Percentiles rank a stretch among this genome's conserved stretches.
phyloP scores from a whole-genome alignment of 768 basidiomycete genomes.

The Sistotremastrum suecicum region DNA sequence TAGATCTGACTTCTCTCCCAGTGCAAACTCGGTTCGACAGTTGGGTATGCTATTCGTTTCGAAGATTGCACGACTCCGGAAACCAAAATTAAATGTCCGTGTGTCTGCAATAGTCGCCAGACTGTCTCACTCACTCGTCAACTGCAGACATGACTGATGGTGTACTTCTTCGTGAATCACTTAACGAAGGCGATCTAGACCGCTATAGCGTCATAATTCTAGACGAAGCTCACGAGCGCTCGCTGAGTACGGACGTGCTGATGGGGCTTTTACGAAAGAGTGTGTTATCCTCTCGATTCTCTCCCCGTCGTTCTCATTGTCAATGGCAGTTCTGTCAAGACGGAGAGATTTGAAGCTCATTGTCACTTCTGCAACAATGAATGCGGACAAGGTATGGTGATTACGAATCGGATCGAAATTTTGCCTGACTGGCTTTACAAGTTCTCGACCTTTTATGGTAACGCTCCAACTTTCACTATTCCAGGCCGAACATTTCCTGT shows the following conservation, averaged over 20 bases:
- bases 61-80: slow-evolving; percentile 92
- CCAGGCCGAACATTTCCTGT: slow-evolving; percentile 94
- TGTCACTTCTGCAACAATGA: slow-evolving; percentile 99
- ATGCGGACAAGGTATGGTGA: slow-evolving; percentile 77
- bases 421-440: slow-evolving; percentile 13
- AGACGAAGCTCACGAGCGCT: slow-evolving; percentile 98
- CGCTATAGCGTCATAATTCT: slow-evolving; percentile 93
- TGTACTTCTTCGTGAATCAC: slow-evolving; percentile 91
- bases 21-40: slow-evolving; percentile 81
- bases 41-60: slow-evolving; percentile 97
- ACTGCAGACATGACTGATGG: slow-evolving; percentile 93
- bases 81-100: slow-evolving; percentile 93
- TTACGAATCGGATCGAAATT: too few relatives aligned
- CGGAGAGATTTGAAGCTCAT: slow-evolving; percentile 90
- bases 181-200: slow-evolving; percentile 98
- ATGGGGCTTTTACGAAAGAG: slow-evolving; percentile 95
- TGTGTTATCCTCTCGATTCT: slow-evolving; percentile 16
- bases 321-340: slow-evolving; percentile 57
- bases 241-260: slow-evolving; percentile 91
- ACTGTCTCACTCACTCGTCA: neutral
- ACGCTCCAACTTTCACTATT: slow-evolving; percentile 90
- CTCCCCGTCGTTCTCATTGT: slow-evolving; percentile 1
- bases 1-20: slow-evolving; percentile 15
- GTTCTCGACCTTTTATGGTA: slow-evolving; percentile 94
- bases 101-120: neutral